A percentile compares a stretch with the other conserved stretches of the same genome.
phyloP scores from a whole-genome alignment of 1,284 basidiomycete genomes.

The Cutaneotrichosporon arboriforme region DNA sequence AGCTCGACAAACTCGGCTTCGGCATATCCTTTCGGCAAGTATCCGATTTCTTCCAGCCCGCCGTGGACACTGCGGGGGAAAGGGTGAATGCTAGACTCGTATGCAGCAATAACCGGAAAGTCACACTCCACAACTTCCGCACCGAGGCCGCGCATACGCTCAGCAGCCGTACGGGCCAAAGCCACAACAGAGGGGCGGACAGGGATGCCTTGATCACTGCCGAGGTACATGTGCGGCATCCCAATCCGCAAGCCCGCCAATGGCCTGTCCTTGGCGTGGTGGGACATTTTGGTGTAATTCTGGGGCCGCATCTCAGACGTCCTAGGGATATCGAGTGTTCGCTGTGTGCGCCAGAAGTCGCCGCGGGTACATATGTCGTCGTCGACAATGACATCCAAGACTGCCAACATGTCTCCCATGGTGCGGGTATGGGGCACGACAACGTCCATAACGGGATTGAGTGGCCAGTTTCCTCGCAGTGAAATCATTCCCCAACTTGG shows the following conservation, averaged over 20 bases:
- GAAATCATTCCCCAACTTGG: conserved; percentile 11
- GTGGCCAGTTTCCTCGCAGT: conserved; percentile 10
- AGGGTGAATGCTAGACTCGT: neutral
- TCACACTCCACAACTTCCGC: conserved; percentile 7
- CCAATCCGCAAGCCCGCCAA: conserved; percentile 5
- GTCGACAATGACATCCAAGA: conserved; percentile 7
- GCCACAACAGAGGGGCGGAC: neutral
- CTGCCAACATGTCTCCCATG: conserved; percentile 7
- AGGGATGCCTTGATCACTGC: neutral
- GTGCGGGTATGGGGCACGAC: conserved; percentile 11
- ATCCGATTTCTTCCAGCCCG: conserved; percentile 4
- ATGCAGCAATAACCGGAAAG: conserved; percentile 1
- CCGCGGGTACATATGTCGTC: conserved; percentile 3
- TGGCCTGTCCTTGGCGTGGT: neutral
- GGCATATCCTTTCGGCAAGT: neutral
- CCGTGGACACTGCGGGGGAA: conserved; percentile 7
- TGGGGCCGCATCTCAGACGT: neutral
- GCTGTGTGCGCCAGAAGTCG: conserved; percentile 12
- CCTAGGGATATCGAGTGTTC: neutral
- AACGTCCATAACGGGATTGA: conserved; percentile 11
- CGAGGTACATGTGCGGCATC: conserved; percentile 7
- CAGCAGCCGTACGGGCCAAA: neutral
- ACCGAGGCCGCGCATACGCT: conserved; percentile 2
- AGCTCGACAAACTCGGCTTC: conserved; percentile 1
- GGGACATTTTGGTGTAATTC: neutral